Conservation (phyloP, 108 stramenopile species). For the Skeletonema marinoi region DNA sequence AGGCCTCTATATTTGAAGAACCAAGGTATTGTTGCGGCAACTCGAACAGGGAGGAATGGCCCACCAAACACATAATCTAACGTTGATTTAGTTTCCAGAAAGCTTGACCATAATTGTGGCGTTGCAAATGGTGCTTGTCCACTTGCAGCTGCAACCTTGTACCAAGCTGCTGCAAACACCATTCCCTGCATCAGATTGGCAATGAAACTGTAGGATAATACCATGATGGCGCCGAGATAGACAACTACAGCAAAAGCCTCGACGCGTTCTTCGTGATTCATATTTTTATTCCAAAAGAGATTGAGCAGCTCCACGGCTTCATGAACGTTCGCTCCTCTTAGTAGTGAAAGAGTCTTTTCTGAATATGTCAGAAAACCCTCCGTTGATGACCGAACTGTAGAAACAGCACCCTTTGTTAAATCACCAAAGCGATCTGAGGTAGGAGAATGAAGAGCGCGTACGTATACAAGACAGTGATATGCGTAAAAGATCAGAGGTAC, state of each 20-base stretch:
- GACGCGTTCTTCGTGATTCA: constrained; percentile 24
- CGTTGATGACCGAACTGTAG: constrained; percentile 11
- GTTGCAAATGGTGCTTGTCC: constrained; percentile 30
- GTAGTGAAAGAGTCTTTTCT: constrained; percentile 36
- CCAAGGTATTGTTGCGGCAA: constrained; percentile 42
- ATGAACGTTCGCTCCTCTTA: constrained; percentile 43
- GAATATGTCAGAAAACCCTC: constrained; percentile 36
- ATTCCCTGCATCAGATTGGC: constrained; percentile 46
- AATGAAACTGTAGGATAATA: constrained; percentile 43
- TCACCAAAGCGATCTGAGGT: neutral
- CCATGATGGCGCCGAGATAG: constrained; percentile 40
- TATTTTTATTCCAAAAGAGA: constrained; percentile 43
- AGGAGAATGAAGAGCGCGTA: neutral
- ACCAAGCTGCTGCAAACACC: constrained; percentile 44
- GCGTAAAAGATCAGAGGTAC: too few relatives aligned
- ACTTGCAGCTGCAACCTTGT: constrained; percentile 20
- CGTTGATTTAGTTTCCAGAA: constrained; percentile 24
- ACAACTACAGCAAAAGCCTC: constrained; percentile 40
- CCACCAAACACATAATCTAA: constrained; percentile 50
- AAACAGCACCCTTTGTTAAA: constrained; percentile 26
- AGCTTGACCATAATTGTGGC: constrained; percentile 17
- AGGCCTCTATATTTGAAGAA: constrained; percentile 48
- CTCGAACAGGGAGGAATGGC: constrained; percentile 44
- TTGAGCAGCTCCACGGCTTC: constrained; percentile 34
- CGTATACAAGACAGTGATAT: too few relatives aligned